These are phyloP conservation scores for Agaricus sinodeliciosus DNA, from an alignment of 768 basidiomycete genomes.

Conservation along the genomic window DNA sequence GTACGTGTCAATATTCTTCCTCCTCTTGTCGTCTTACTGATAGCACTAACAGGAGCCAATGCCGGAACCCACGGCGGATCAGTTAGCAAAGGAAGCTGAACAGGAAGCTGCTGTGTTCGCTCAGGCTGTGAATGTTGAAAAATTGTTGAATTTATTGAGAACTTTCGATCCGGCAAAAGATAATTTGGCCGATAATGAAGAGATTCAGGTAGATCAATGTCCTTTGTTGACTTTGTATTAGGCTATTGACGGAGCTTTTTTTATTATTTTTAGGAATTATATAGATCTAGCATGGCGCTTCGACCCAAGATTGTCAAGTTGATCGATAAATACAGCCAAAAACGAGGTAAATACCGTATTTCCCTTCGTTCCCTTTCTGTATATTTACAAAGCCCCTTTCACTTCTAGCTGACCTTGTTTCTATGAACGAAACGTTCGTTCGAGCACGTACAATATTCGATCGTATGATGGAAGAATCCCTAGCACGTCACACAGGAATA, in stretches of 20 bases:
- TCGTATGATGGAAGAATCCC: slow-evolving; percentile 87
- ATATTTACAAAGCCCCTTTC: neutral
- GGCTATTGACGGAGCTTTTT: neutral
- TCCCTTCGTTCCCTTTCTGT: neutral
- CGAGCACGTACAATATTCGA: slow-evolving; percentile 88
- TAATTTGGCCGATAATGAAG: slow-evolving; percentile 86
- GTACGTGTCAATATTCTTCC: slow-evolving; percentile 33
- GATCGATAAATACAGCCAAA: slow-evolving; percentile 96
- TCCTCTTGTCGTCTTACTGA: neutral
- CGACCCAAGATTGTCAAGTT: slow-evolving; percentile 94
- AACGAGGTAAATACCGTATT: slow-evolving; percentile 43
- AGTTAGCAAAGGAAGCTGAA: slow-evolving; percentile 77
- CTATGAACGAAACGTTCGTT: slow-evolving; percentile 93
- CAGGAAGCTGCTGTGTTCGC: slow-evolving; percentile 85
- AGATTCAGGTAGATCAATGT: slow-evolving; percentile 56
- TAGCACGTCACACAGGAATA: slow-evolving; percentile 65
- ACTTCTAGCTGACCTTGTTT: slow-evolving; percentile 75
- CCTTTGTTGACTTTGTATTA: slow-evolving; percentile 4
- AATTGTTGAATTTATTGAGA: slow-evolving; percentile 67
- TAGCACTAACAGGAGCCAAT: slow-evolving; percentile 56
- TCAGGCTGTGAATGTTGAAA: slow-evolving; percentile 81
- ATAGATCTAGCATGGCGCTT: slow-evolving; percentile 82
- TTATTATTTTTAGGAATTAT: slow-evolving; percentile 83
- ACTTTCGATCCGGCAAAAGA: slow-evolving; percentile 70
- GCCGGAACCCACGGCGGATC: slow-evolving; percentile 73